Evolutionary conservation across 192 early-diverging fungal genomes (phyloP).

Genomic region (Thoreauomyces humboldtii): DNA sequence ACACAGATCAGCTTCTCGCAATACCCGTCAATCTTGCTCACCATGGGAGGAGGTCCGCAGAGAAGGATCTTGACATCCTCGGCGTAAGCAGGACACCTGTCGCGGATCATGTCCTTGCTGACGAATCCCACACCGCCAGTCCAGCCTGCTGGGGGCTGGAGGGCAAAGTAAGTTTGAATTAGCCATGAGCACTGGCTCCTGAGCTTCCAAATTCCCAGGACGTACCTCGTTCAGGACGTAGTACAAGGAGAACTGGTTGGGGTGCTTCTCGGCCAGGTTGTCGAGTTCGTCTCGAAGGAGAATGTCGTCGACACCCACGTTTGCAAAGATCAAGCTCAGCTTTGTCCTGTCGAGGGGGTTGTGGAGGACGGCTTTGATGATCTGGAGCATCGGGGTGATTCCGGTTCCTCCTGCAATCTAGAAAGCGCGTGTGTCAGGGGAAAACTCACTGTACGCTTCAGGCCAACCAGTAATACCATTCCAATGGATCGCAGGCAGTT

Average conservation of each 20-base stretch:
- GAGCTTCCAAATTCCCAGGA: no score
- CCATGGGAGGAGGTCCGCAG: constrained; percentile 88
- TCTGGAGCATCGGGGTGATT: constrained; percentile 94
- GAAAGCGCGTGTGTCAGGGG: no score
- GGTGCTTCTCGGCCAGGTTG: constrained; percentile 60
- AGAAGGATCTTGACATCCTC: constrained; percentile 82
- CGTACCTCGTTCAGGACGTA: constrained; percentile 75
- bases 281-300: constrained; percentile 82
- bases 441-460: no score
- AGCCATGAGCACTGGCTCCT: no score
- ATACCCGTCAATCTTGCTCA: no score
- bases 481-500: constrained; percentile 77
- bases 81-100: constrained; percentile 70
- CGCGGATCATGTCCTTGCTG: constrained; percentile 74
- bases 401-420: constrained; percentile 92
- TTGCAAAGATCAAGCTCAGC: constrained; percentile 88
- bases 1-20: no score
- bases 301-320: constrained; percentile 88
- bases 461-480: no score
- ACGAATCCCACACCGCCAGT: constrained; percentile 84
- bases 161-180: no score
- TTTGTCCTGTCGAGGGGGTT: constrained; percentile 87
- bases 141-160: constrained; percentile 70
- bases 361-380: constrained; percentile 80
- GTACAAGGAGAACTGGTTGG: constrained; percentile 72